phyloP scores from a whole-genome alignment of 1,284 basidiomycete species.

The Tetrapyrgos nigripes region DNA sequence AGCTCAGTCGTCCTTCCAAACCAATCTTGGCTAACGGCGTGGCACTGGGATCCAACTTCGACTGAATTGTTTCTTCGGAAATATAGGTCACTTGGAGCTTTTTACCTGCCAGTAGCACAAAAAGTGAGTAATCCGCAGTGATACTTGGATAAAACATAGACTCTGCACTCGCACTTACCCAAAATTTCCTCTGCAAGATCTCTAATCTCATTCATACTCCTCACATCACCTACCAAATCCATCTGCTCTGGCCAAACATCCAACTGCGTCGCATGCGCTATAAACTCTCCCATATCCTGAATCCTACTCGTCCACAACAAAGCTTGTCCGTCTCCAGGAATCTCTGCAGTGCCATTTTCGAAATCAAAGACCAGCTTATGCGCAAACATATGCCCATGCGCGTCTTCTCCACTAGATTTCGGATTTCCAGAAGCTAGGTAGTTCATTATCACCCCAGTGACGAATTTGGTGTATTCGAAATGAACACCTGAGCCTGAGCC shows the following conservation, averaged over 20 bases:
- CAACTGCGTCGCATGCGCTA: conserved; percentile 13
- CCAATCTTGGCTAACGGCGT: conserved; percentile 2
- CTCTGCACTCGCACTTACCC: too few species aligned
- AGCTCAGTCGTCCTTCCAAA: background rate
- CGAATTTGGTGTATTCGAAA: conserved; percentile 14
- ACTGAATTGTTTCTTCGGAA: background rate
- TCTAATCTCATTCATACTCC: conserved; percentile 6
- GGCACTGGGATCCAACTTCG: conserved; percentile 1
- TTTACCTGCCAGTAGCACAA: background rate
- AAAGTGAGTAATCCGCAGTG: background rate
- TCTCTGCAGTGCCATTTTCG: background rate
- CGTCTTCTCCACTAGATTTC: conserved; percentile 9
- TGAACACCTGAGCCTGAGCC: too few species aligned
- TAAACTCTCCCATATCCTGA: conserved; percentile 13
- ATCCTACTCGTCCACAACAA: background rate
- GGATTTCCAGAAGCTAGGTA: conserved; percentile 11
- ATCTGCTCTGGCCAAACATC: conserved; percentile 9
- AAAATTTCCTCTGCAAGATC: background rate
- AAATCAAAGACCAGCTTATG: conserved; percentile 12
- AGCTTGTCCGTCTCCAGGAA: conserved; percentile 12
- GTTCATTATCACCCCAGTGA: conserved; percentile 11
- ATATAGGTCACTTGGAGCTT: conserved; percentile 9
- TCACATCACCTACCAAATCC: conserved; percentile 7
- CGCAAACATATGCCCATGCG: conserved; percentile 8
- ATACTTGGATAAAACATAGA: too few species aligned